These are phyloP conservation scores for Hypoxylon lenormandii DNA, from an alignment of 495 filamentous ascomycete species.

Conservation along the genomic window DNA sequence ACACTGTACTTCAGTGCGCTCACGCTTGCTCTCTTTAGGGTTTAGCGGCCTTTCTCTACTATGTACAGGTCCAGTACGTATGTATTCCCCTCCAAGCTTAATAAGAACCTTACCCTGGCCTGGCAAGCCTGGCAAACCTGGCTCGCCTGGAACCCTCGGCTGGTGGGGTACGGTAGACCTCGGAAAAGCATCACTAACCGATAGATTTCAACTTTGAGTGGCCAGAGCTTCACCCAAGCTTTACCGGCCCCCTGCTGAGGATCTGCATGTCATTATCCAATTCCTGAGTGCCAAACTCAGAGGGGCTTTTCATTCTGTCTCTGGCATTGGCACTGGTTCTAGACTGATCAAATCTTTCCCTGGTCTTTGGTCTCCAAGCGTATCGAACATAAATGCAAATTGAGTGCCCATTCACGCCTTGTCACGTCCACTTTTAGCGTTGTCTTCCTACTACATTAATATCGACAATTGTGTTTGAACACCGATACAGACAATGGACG, in stretches of 20 bases:
- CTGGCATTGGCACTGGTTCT: neutral
- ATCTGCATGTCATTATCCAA: slow-evolving; percentile 37
- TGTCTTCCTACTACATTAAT: slow-evolving; percentile 1
- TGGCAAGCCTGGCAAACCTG: too few species aligned
- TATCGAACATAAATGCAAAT: slow-evolving; percentile 10
- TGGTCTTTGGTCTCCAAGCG: neutral
- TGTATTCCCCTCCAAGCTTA: neutral
- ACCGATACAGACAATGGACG: slow-evolving; percentile 57
- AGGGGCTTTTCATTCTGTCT: slow-evolving; percentile 1
- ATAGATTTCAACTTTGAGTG: slow-evolving; percentile 17
- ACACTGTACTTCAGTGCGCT: slow-evolving; percentile 16
- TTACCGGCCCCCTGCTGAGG: slow-evolving; percentile 24
- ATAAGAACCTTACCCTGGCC: too few species aligned
- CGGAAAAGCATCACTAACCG: slow-evolving; percentile 19
- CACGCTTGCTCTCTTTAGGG: too few species aligned
- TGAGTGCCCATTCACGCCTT: slow-evolving; percentile 4
- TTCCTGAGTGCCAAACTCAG: slow-evolving; percentile 31
- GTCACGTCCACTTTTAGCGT: neutral
- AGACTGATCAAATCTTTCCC: neutral
- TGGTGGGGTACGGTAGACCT: slow-evolving; percentile 29
- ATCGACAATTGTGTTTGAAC: slow-evolving; percentile 4
- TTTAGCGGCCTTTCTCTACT: too few species aligned
- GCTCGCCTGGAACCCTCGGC: slow-evolving; percentile 12
- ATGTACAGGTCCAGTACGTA: neutral
- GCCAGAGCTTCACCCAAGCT: slow-evolving; percentile 38